A percentile compares a stretch with the other conserved stretches of the same genome.
These are phyloP conservation scores for Furcasterigmium furcatum DNA, from an alignment of 2,329 filamentous ascomycete genomes.

Conservation along the genomic window DNA sequence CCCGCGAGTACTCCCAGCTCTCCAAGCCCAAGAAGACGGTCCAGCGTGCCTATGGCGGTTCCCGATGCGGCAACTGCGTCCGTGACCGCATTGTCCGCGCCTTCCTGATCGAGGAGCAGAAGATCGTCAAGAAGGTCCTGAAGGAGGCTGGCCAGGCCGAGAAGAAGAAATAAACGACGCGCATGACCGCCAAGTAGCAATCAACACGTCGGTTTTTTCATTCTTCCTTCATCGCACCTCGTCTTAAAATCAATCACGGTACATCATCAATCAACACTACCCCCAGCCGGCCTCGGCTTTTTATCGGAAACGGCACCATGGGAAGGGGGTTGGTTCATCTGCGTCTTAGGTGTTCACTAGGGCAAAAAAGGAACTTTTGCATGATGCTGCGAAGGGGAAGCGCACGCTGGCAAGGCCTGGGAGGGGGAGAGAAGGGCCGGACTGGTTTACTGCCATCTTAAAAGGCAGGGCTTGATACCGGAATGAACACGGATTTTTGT, in stretches of 20 bases:
- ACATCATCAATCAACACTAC: background rate
- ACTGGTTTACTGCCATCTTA: slow-evolving; percentile 41
- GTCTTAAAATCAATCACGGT: background rate
- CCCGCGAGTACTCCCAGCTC: slow-evolving; percentile 95
- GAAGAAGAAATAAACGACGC: slow-evolving; percentile 65
- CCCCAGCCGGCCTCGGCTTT: background rate
- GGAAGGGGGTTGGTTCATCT: slow-evolving; percentile 39
- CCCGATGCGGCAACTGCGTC: slow-evolving; percentile 97
- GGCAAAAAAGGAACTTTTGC: slow-evolving; percentile 40
- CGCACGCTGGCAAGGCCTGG: slow-evolving; percentile 19
- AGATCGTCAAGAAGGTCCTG: slow-evolving; percentile 99
- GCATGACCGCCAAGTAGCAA: slow-evolving; percentile 11
- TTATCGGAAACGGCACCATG: slow-evolving; percentile 12
- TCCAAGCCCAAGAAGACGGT: slow-evolving; percentile 99
- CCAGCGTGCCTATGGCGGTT: slow-evolving; percentile 96
- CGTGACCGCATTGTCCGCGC: slow-evolving; percentile 96
- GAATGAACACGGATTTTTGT: slow-evolving; percentile 15
- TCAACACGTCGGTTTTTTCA: slow-evolving; percentile 4
- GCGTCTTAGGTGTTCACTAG: slow-evolving; percentile 48
- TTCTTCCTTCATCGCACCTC: background rate
- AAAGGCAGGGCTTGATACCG: slow-evolving; percentile 20
- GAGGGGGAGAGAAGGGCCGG: slow-evolving; percentile 23
- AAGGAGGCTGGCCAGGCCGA: slow-evolving; percentile 87
- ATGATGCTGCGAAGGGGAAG: slow-evolving; percentile 35
- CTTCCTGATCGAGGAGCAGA: slow-evolving; percentile 99